phyloP scores from a whole-genome alignment of 2,329 filamentous ascomycete species.

The Geosmithia putterillii region DNA sequence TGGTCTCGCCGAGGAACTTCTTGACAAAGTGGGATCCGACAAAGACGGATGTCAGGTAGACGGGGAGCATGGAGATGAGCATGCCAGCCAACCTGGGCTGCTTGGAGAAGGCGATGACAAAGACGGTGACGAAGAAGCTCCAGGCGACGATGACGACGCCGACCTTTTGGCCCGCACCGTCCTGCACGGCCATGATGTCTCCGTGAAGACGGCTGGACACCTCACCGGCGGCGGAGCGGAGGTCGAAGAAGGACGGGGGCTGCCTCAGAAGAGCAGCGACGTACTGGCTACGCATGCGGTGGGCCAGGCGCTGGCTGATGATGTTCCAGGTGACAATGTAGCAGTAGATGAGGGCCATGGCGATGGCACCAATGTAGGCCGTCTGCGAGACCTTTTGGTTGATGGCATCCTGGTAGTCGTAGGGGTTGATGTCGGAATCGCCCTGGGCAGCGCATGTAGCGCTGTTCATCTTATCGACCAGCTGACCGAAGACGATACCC shows the following conservation, averaged over 20 bases:
- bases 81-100: conserved; percentile 81
- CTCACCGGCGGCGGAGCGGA: not conserved
- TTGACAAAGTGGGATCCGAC: conserved; percentile 48
- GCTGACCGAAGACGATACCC: conserved; percentile 68
- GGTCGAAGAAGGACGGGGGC: conserved; percentile 2
- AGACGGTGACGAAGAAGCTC: conserved; percentile 66
- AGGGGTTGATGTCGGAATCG: conserved; percentile 54
- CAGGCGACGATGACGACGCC: conserved; percentile 55
- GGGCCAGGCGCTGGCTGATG: conserved; percentile 1
- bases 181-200: conserved; percentile 74
- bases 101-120: conserved; percentile 69
- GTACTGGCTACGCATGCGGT: not conserved
- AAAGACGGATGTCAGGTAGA: conserved; percentile 36
- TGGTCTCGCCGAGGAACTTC: conserved; percentile 43
- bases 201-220: conserved; percentile 46
- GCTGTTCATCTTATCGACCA: conserved; percentile 42
- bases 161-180: conserved; percentile 74
- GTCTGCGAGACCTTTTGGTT: not conserved
- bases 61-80: conserved; percentile 21
- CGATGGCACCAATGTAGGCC: conserved; percentile 50
- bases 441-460: conserved; percentile 41
- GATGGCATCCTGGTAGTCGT: not conserved
- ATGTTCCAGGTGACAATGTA: conserved; percentile 76
- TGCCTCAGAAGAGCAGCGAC: not conserved
- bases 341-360: conserved; percentile 62